Evolutionary conservation across 73 alveolate genomes (phyloP).

Genomic region (Paramecium bursaria): DNA sequence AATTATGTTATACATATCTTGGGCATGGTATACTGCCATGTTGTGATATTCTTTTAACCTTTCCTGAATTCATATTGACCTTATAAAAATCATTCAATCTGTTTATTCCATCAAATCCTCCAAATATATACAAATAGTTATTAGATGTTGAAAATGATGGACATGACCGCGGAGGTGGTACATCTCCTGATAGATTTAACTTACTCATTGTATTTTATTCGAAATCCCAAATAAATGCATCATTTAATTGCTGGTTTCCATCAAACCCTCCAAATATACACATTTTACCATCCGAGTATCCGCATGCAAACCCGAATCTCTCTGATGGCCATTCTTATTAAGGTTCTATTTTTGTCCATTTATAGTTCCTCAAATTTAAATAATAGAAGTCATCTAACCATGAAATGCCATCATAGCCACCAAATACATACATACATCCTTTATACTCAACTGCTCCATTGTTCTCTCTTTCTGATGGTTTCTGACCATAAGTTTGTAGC

Average conservation of each 20-base stretch:
- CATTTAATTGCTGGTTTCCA: conserved; percentile 57
- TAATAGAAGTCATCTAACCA: conserved; percentile 94
- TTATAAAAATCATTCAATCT: conserved; percentile 82
- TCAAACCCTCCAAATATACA: conserved; percentile 69
- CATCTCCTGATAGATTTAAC: conserved; percentile 49
- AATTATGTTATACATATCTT: conserved; percentile 13
- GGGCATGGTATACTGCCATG: conserved; percentile 80
- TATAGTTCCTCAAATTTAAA: conserved; percentile 83
- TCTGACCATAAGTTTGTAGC: conserved; percentile 38
- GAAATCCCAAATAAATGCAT: conserved; percentile 61
- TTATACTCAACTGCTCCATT: conserved; percentile 93
- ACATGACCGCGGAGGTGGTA: conserved; percentile 68
- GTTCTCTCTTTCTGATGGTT: conserved; percentile 66
- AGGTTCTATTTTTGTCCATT: conserved; percentile 73
- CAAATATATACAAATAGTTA: conserved; percentile 75
- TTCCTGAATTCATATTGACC: conserved; percentile 74
- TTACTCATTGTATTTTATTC: conserved; percentile 38
- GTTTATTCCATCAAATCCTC: conserved; percentile 87
- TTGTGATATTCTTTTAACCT: conserved; percentile 23
- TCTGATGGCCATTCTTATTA: conserved; percentile 63
- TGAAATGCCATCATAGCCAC: conserved; percentile 96
- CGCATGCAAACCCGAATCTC: conserved; percentile 71
- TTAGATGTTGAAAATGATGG: conserved; percentile 51
- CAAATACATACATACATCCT: conserved; percentile 91
- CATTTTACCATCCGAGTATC: conserved; percentile 45